Percentiles rank a stretch among this genome's conserved stretches.
Conservation (phyloP, 805 yeast genomes). For the Teunomyces aglyptinius region DNA sequence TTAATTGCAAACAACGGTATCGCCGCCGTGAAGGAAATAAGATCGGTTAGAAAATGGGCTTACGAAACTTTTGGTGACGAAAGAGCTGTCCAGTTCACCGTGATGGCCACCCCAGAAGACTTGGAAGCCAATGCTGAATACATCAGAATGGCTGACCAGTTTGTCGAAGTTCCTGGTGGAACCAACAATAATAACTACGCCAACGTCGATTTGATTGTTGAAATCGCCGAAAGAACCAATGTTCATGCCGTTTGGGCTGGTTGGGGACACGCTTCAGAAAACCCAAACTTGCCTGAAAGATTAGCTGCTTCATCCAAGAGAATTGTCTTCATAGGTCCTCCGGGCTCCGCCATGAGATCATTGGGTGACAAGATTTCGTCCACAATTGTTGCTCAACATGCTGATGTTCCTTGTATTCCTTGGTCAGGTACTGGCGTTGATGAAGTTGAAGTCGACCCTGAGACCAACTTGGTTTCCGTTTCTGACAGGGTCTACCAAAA, state of each 20-base stretch:
- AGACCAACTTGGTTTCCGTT: constrained; percentile 83
- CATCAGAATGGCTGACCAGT: constrained; percentile 98
- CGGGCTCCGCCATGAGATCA: constrained; percentile 99
- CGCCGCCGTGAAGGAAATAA: constrained; percentile 97
- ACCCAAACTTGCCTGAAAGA: constrained; percentile 90
- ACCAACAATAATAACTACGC: constrained; percentile 98
- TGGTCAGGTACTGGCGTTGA: constrained; percentile 99
- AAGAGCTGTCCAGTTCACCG: constrained; percentile 88
- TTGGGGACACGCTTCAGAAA: constrained; percentile 99
- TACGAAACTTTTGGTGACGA: constrained; percentile 98
- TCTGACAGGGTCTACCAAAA: constrained; percentile 76
- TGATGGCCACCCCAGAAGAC: constrained; percentile 99
- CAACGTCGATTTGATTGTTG: constrained; percentile 95
- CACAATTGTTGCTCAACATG: constrained; percentile 98
- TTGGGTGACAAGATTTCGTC: constrained; percentile 97
- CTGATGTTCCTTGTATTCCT: constrained; percentile 96
- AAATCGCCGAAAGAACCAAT: constrained; percentile 92
- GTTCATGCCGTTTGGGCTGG: constrained; percentile 99
- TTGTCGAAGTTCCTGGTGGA: constrained; percentile 98
- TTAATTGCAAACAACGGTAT: constrained; percentile 98
- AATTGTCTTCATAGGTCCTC: constrained; percentile 96
- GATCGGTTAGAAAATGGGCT: constrained; percentile 98
- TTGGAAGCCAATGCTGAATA: constrained; percentile 95
- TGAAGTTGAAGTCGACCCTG: constrained; percentile 65
- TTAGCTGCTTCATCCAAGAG: constrained; percentile 90